Evolutionary conservation across 805 yeast species (phyloP).

Genomic region (Clavispora vitiphila): DNA sequence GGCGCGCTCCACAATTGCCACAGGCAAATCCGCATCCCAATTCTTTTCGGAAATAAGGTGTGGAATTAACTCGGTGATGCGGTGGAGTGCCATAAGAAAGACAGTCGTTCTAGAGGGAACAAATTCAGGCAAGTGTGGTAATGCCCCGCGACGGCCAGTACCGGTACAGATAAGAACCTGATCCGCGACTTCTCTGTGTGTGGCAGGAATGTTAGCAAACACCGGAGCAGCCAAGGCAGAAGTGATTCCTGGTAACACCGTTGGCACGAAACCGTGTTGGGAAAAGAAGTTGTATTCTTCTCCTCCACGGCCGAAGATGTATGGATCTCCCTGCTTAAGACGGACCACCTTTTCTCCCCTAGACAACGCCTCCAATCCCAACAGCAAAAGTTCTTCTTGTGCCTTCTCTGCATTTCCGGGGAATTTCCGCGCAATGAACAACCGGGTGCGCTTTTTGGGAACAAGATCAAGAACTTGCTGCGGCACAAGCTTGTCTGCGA

Average conservation of each 20-base stretch:
- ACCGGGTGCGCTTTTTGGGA: conserved; percentile 62
- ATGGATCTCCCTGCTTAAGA: conserved; percentile 95
- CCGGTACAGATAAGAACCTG: conserved; percentile 94
- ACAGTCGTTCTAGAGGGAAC: conserved; percentile 73
- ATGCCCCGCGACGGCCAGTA: conserved; percentile 80
- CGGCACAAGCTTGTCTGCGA: conserved; percentile 92
- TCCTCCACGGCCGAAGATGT: conserved; percentile 94
- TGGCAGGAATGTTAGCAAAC: conserved; percentile 77
- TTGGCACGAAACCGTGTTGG: conserved; percentile 62
- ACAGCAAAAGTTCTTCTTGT: conserved; percentile 72
- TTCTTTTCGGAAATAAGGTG: conserved; percentile 36
- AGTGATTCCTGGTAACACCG: conserved; percentile 81
- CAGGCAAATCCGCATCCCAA: conserved; percentile 74
- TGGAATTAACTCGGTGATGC: conserved; percentile 55
- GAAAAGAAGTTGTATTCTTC: conserved; percentile 77
- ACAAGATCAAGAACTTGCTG: conserved; percentile 76
- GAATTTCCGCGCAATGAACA: conserved; percentile 86
- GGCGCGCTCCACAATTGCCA: conserved; percentile 85
- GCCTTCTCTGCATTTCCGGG: conserved; percentile 97
- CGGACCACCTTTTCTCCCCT: conserved; percentile 78
- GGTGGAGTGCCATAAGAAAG: conserved; percentile 84
- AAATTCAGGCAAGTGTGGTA: conserved; percentile 75
- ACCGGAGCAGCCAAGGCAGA: conserved; percentile 89
- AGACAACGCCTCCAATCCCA: conserved; percentile 62
- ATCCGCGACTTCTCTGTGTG: conserved; percentile 88